These are phyloP conservation scores for Furcasterigmium furcatum DNA, from an alignment of 2,329 filamentous ascomycete species.

Conservation along the genomic window DNA sequence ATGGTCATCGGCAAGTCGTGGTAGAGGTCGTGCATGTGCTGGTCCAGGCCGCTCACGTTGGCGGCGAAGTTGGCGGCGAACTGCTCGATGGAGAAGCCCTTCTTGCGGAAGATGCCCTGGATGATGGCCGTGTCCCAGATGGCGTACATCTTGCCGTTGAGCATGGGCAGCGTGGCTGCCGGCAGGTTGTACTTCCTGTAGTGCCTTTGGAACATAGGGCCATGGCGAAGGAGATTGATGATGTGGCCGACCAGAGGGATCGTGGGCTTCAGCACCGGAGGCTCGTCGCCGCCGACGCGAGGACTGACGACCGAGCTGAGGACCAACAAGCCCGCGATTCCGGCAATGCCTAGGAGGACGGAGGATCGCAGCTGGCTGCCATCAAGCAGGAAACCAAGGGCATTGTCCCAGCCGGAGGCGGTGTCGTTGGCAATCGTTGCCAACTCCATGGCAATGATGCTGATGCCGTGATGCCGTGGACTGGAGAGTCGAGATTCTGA, in stretches of 20 bases:
- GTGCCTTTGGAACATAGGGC: neutral
- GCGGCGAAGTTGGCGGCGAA: conserved; percentile 32
- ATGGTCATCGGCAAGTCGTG: neutral
- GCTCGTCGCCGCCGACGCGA: conserved; percentile 28
- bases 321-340: neutral
- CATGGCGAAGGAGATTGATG: conserved; percentile 33
- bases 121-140: conserved; percentile 35
- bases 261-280: conserved; percentile 34
- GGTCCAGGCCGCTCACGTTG: conserved; percentile 29
- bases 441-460: no score
- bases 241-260: conserved; percentile 44
- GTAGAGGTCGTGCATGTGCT: neutral
- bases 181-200: conserved; percentile 11
- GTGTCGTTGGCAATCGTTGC: neutral
- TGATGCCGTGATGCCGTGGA: no score
- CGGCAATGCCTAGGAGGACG: neutral
- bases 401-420: neutral
- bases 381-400: neutral
- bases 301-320: neutral
- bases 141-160: conserved; percentile 39
- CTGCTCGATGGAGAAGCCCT: conserved; percentile 37
- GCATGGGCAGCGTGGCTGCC: conserved; percentile 41
- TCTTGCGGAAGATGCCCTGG: conserved; percentile 32
- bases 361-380: neutral
- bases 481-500: no score